A percentile compares a stretch with the other conserved stretches of the same genome.
These are phyloP conservation scores for Strobilomyces confusus DNA, from an alignment of 768 basidiomycete species.

Conservation along the genomic window DNA sequence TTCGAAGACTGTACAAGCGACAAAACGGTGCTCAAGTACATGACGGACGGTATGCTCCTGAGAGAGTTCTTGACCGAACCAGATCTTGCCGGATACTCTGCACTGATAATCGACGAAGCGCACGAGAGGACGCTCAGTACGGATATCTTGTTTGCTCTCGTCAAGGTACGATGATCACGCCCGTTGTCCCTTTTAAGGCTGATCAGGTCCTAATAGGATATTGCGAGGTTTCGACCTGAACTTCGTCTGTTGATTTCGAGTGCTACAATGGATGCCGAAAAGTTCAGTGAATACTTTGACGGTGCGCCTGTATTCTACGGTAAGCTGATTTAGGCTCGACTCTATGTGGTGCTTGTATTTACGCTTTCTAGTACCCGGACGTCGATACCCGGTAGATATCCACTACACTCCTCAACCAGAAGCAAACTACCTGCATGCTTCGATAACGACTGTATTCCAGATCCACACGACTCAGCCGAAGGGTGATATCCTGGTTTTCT, in stretches of 20 bases:
- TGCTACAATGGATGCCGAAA: slow-evolving; percentile 96
- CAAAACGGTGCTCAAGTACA: slow-evolving; percentile 98
- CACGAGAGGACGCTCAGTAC: slow-evolving; percentile 97
- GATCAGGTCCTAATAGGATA: slow-evolving; percentile 59
- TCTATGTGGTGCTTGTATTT: not conserved
- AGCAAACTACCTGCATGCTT: slow-evolving; percentile 97
- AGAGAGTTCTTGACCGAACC: slow-evolving; percentile 98
- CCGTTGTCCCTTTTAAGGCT: slow-evolving; percentile 17
- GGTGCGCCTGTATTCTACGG: slow-evolving; percentile 93
- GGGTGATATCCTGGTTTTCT: slow-evolving; percentile 95
- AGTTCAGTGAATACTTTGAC: slow-evolving; percentile 97
- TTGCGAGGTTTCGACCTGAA: slow-evolving; percentile 93
- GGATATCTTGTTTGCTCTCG: slow-evolving; percentile 96
- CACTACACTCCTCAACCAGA: slow-evolving; percentile 99
- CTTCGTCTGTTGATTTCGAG: slow-evolving; percentile 90
- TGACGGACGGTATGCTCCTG: slow-evolving; percentile 99
- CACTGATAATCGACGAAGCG: slow-evolving; percentile 96
- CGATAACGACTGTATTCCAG: slow-evolving; percentile 98
- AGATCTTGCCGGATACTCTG: slow-evolving; percentile 90
- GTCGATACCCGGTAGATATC: slow-evolving; percentile 96
- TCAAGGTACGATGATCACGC: slow-evolving; percentile 71
- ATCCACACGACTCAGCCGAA: slow-evolving; percentile 98
- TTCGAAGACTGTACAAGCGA: slow-evolving; percentile 99
- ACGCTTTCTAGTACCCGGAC: slow-evolving; percentile 74
- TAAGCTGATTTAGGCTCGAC: slow-evolving; percentile 33